phyloP scores from a whole-genome alignment of 1,139 yeast species.

The Suhomyces panamericanus region DNA sequence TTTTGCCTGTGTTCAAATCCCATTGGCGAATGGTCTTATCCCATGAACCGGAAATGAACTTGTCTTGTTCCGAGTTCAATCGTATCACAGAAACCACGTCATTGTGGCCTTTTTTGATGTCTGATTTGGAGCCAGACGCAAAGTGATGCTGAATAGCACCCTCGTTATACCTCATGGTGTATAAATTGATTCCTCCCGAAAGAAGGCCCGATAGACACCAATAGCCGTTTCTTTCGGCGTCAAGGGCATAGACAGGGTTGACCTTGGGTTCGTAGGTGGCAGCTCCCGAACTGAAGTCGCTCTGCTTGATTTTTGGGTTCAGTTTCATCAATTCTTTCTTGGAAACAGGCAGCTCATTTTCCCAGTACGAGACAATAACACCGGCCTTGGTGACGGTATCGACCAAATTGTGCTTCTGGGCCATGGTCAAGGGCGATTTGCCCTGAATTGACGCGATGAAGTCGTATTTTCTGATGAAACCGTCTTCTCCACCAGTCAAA shows the following conservation, averaged over 20 bases:
- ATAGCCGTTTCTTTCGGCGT: slow-evolving; percentile 75
- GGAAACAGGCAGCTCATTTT: slow-evolving; percentile 82
- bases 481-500: slow-evolving; percentile 96
- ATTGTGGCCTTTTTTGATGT: slow-evolving; percentile 48
- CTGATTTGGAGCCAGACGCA: slow-evolving; percentile 33
- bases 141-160: slow-evolving; percentile 82
- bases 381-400: slow-evolving; percentile 88
- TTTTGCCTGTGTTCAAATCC: slow-evolving; percentile 80
- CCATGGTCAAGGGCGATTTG: slow-evolving; percentile 84
- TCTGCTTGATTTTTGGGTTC: slow-evolving; percentile 46
- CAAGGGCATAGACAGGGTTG: slow-evolving; percentile 87
- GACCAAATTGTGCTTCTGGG: slow-evolving; percentile 85
- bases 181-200: slow-evolving; percentile 84
- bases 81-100: slow-evolving; percentile 73
- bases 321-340: slow-evolving; percentile 37
- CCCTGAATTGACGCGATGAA: slow-evolving; percentile 85
- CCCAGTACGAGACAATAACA: slow-evolving; percentile 85
- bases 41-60: slow-evolving; percentile 85
- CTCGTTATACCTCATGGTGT: slow-evolving; percentile 79
- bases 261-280: slow-evolving; percentile 61
- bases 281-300: slow-evolving; percentile 44
- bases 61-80: slow-evolving; percentile 60
- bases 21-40: slow-evolving; percentile 76
- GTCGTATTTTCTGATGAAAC: slow-evolving; percentile 87
- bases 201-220: slow-evolving; percentile 85